A percentile compares a stretch with the other conserved stretches of the same genome.
These are phyloP conservation scores for Simplicillium aogashimaense DNA, from an alignment of 2,329 filamentous ascomycete species.

Conservation along the genomic window DNA sequence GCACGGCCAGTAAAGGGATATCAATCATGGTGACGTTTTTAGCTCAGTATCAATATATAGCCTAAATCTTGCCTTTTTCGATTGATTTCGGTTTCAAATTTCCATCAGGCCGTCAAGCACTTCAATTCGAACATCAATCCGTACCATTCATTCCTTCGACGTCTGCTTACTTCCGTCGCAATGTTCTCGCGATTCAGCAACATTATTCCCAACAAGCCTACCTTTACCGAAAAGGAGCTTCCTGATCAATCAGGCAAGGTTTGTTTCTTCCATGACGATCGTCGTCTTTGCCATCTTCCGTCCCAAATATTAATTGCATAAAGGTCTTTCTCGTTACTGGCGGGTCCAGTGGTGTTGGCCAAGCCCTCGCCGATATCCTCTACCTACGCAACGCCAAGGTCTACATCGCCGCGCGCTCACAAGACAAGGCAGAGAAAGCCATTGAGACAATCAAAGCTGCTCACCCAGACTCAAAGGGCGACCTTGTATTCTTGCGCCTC, in stretches of 20 bases:
- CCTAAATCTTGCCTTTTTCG: too few relatives aligned
- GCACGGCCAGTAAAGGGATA: not conserved
- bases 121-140: not conserved
- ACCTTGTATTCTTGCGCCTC: conserved; percentile 25
- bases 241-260: conserved; percentile 7
- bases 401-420: conserved; percentile 35
- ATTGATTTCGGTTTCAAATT: too few relatives aligned
- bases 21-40: too few relatives aligned
- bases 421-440: conserved; percentile 25
- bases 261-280: not conserved
- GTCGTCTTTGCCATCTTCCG: too few relatives aligned
- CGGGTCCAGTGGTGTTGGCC: conserved; percentile 26
- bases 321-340: conserved; percentile 36
- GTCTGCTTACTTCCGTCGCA: not conserved
- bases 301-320: not conserved
- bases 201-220: conserved; percentile 4
- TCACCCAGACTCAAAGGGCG: conserved; percentile 19
- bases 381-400: conserved; percentile 38
- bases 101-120: too few relatives aligned
- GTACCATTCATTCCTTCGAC: not conserved
- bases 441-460: conserved; percentile 26
- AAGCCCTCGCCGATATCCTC: conserved; percentile 37
- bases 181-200: conserved; percentile 1
- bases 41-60: too few relatives aligned
- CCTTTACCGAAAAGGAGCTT: conserved; percentile 6